phyloP scores from a whole-genome alignment of 2,329 filamentous ascomycete genomes.

The Pseudogymnoascus sp. region DNA sequence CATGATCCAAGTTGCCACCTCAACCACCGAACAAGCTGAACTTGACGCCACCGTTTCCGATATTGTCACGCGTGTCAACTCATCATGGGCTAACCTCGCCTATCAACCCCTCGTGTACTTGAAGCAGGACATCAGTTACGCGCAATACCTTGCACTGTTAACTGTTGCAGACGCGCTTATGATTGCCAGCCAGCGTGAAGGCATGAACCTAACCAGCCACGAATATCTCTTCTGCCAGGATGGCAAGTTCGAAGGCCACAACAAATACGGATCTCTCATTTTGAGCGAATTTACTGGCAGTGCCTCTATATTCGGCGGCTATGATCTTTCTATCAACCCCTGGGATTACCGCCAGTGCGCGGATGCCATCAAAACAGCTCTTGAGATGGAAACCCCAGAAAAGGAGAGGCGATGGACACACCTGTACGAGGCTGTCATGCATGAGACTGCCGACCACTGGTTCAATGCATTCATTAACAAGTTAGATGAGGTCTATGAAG shows the following conservation, averaged over 20 bases:
- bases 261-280: slow-evolving; percentile 83
- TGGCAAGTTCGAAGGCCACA: slow-evolving; percentile 58
- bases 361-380: slow-evolving; percentile 72
- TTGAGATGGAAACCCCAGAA: slow-evolving; percentile 73
- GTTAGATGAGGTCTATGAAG: slow-evolving; percentile 69
- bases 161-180: slow-evolving; percentile 86
- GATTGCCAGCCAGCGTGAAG: slow-evolving; percentile 91
- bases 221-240: slow-evolving; percentile 94
- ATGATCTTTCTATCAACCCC: slow-evolving; percentile 81
- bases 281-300: slow-evolving; percentile 94
- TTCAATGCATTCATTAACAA: slow-evolving; percentile 65
- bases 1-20: slow-evolving; percentile 87
- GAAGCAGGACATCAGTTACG: slow-evolving; percentile 88
- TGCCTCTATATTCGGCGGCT: slow-evolving; percentile 71
- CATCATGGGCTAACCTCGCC: slow-evolving; percentile 78
- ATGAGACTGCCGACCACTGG: slow-evolving; percentile 82
- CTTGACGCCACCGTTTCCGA: slow-evolving; percentile 83
- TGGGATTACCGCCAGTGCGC: slow-evolving; percentile 91
- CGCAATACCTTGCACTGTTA: slow-evolving; percentile 85
- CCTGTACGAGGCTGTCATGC: slow-evolving; percentile 64
- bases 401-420: slow-evolving; percentile 67
- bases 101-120: slow-evolving; percentile 91
- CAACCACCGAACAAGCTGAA: slow-evolving; percentile 79
- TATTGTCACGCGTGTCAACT: slow-evolving; percentile 92
- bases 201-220: slow-evolving; percentile 94